Percentiles rank a stretch among this genome's conserved stretches.
These are phyloP conservation scores for Daldinia bambusicola DNA, from an alignment of 495 filamentous ascomycete genomes.

Conservation along the genomic window DNA sequence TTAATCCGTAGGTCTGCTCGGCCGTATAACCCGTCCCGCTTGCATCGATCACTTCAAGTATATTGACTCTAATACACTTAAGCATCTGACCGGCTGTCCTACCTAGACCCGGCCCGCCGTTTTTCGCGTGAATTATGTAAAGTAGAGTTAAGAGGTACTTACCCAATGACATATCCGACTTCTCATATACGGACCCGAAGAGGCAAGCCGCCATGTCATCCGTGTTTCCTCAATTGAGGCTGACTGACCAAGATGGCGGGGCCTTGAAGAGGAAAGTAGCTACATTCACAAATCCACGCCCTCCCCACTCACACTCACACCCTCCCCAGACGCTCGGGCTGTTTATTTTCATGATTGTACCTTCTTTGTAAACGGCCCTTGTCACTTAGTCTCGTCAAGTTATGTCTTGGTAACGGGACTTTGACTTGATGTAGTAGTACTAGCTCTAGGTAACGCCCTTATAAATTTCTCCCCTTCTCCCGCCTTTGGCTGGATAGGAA, in stretches of 20 bases:
- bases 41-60: neutral
- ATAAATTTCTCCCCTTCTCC: conserved; percentile 40
- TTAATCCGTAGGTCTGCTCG: conserved; percentile 1
- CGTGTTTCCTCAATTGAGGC: conserved; percentile 41
- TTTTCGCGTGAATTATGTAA: conserved; percentile 23
- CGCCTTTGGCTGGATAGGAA: conserved; percentile 10
- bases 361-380: conserved; percentile 28
- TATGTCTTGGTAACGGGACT: conserved; percentile 24
- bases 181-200: conserved; percentile 20
- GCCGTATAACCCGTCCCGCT: neutral
- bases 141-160: neutral
- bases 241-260: conserved; percentile 42
- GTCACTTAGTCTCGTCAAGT: conserved; percentile 30
- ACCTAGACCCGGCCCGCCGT: conserved; percentile 28
- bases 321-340: conserved; percentile 44
- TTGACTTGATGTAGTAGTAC: conserved; percentile 30
- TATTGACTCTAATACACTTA: conserved; percentile 9
- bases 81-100: conserved; percentile 18
- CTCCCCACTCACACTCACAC: conserved; percentile 42
- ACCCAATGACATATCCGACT: conserved; percentile 24
- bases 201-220: conserved; percentile 33
- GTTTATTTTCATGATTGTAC: conserved; percentile 36
- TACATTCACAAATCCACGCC: conserved; percentile 29
- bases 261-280: conserved; percentile 39
- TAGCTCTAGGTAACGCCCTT: conserved; percentile 20